Percentiles rank a stretch among this genome's conserved stretches.
These are phyloP conservation scores for Hygrophorus pudorinus DNA, from an alignment of 768 basidiomycete genomes.

Conservation along the genomic window DNA sequence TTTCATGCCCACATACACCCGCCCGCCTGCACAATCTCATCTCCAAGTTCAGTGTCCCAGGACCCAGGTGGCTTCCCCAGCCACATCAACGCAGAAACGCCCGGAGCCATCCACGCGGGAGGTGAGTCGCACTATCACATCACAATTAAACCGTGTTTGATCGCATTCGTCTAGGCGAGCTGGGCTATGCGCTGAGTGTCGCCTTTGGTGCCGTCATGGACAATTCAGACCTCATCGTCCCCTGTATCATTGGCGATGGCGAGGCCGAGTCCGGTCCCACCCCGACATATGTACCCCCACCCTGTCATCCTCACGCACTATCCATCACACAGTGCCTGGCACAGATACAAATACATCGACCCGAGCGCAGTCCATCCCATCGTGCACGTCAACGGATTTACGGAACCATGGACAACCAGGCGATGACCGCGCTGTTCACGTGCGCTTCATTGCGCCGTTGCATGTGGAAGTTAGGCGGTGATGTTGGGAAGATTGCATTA, in stretches of 20 bases:
- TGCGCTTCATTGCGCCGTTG: no score
- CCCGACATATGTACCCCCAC: conserved; percentile 26
- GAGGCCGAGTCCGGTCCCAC: conserved; percentile 80
- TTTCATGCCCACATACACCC: conserved; percentile 51
- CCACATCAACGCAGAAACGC: conserved; percentile 76
- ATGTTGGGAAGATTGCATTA: conserved; percentile 65
- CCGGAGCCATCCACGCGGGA: conserved; percentile 87
- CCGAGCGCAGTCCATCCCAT: conserved; percentile 91
- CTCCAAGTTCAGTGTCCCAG: conserved; percentile 68
- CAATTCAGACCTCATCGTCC: conserved; percentile 73
- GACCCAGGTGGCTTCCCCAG: conserved; percentile 80
- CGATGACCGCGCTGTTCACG: conserved; percentile 69
- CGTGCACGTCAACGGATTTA: conserved; percentile 81
- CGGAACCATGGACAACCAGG: conserved; percentile 86
- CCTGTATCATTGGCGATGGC: conserved; percentile 79
- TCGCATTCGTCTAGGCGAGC: conserved; percentile 29
- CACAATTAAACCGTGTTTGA: no score
- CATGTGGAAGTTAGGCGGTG: conserved; percentile 72
- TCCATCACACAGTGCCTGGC: conserved; percentile 45
- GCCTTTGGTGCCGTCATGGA: conserved; percentile 90
- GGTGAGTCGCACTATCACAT: conserved; percentile 30
- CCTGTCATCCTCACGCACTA: background rate
- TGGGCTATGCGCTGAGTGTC: conserved; percentile 82
- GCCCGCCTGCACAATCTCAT: conserved; percentile 62
- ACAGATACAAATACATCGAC: conserved; percentile 84